These are phyloP conservation scores for Zelopaecilomyces penicillatus DNA, from an alignment of 2,329 filamentous ascomycete genomes.

Conservation along the genomic window DNA sequence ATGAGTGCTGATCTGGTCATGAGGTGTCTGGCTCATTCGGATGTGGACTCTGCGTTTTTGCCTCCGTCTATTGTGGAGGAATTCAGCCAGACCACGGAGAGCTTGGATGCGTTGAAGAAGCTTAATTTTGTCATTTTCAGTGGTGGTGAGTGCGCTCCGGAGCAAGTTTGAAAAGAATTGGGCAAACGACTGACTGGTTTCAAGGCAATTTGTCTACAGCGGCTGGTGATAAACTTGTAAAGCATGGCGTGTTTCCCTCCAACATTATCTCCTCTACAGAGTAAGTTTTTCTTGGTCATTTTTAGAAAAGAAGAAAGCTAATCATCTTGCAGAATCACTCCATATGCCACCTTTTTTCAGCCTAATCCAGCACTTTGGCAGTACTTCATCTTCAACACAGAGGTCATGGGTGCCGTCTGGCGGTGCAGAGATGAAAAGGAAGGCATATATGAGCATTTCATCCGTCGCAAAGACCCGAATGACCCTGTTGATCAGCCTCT, in stretches of 20 bases:
- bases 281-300: slow-evolving; percentile 16
- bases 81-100: slow-evolving; percentile 25
- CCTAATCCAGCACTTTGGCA: slow-evolving; percentile 28
- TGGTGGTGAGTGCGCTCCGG: slow-evolving; percentile 21
- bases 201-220: slow-evolving; percentile 28
- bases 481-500: slow-evolving; percentile 24
- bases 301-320: neutral
- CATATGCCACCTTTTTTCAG: slow-evolving; percentile 26
- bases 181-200: neutral
- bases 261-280: slow-evolving; percentile 35
- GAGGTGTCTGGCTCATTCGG: slow-evolving; percentile 20
- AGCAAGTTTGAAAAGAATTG: too few relatives aligned
- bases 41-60: slow-evolving; percentile 20
- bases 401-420: slow-evolving; percentile 33
- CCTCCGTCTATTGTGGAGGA: slow-evolving; percentile 36
- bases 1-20: slow-evolving; percentile 24
- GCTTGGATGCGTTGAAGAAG: slow-evolving; percentile 21
- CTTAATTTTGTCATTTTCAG: slow-evolving; percentile 26
- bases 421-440: slow-evolving; percentile 10
- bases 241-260: slow-evolving; percentile 22
- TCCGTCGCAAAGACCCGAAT: slow-evolving; percentile 26
- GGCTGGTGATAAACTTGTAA: slow-evolving; percentile 28
- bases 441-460: slow-evolving; percentile 20
- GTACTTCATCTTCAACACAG: slow-evolving; percentile 33
- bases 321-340: slow-evolving; percentile 19